Evolutionary conservation across 163 green algal genomes (phyloP).

Genomic region (Scenedesmus sp.): DNA sequence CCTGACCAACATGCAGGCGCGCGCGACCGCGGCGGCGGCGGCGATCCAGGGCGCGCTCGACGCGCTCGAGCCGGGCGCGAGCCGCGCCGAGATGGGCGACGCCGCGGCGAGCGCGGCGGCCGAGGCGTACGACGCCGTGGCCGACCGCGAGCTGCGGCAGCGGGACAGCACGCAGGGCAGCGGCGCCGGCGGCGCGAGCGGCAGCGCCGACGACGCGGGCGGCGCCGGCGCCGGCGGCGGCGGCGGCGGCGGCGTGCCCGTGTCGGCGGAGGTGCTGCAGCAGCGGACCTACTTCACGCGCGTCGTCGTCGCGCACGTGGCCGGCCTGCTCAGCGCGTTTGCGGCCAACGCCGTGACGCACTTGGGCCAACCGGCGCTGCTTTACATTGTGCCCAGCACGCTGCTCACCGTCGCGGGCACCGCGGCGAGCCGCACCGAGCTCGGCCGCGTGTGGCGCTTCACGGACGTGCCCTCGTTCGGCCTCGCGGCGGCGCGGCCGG

Average conservation of each 20-base stretch:
- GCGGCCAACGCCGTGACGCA: slow-evolving; percentile 79
- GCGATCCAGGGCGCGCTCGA: slow-evolving; percentile 62
- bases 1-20: slow-evolving; percentile 60
- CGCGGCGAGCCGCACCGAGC: slow-evolving; percentile 57
- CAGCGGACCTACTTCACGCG: slow-evolving; percentile 80
- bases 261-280: slow-evolving; percentile 54
- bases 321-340: slow-evolving; percentile 85
- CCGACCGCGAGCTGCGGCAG: neutral
- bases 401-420: slow-evolving; percentile 64
- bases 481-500: neutral
- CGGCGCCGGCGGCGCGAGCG: neutral
- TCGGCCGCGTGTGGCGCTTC: slow-evolving; percentile 69
- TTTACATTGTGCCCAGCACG: slow-evolving; percentile 82
- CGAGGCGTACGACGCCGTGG: slow-evolving; percentile 63
- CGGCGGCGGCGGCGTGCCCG: neutral
- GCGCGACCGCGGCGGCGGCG: slow-evolving; percentile 64
- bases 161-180: neutral
- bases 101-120: slow-evolving; percentile 64
- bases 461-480: slow-evolving; percentile 66
- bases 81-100: slow-evolving; percentile 55
- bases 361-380: slow-evolving; percentile 74
- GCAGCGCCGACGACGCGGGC: neutral
- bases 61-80: slow-evolving; percentile 46
- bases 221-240: slow-evolving; percentile 1
- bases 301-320: slow-evolving; percentile 75